Base-by-base conservation (phyloP, 805 yeast species). In the Yueomyces sinensis region DNA sequence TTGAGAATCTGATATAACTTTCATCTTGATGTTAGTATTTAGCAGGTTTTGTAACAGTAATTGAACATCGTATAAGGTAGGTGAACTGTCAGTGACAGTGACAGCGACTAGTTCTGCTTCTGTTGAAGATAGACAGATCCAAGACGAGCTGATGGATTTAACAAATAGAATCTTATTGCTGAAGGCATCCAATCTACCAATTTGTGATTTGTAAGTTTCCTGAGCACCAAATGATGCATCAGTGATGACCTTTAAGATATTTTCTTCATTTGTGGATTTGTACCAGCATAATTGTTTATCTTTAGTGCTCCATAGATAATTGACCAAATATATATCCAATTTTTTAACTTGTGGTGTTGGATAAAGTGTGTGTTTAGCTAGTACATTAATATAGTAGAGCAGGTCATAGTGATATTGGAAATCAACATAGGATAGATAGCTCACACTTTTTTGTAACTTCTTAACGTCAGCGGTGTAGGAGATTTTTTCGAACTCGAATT, bases 91-190 rank as follows among this genome's bases (percentile, higher is more conserved):
- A 14, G 19, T 27, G 11, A n/a, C n/a, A n/a, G n/a, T n/a, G n/a
- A 33, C 18, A 13, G 36, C 35, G 9, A 17, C 23, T 27, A 29
- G 19, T 25, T 30, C 32, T 2, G 32, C 25, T 30, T 30, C 32
- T 19, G 32, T 17, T 5, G 32, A 18, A 14, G 32, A 30, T n/a
- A 22, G 16, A n/a, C 32, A 30, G 14, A 22, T 30, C 13, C 16
- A 19, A 4, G 32, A 17, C 11, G 32, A 19, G 6, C 15, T 30
- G 4, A 22, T 30, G 5, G 32, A 30, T n/a, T 30, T 30, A 18
- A 19, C 32, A 18, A 17, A 16, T n/a, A 30, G 16, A 13, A 30
- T 23, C 13, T 30, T 30, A 9, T 22, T 15, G 18, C 18, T 30
- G 5, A 30, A 23, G 9, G 18, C 11, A 18, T 13, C 11, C 9